These are phyloP conservation scores for Ettlia oleoabundans DNA, from an alignment of 139 green algal genomes.

Conservation along the genomic window DNA sequence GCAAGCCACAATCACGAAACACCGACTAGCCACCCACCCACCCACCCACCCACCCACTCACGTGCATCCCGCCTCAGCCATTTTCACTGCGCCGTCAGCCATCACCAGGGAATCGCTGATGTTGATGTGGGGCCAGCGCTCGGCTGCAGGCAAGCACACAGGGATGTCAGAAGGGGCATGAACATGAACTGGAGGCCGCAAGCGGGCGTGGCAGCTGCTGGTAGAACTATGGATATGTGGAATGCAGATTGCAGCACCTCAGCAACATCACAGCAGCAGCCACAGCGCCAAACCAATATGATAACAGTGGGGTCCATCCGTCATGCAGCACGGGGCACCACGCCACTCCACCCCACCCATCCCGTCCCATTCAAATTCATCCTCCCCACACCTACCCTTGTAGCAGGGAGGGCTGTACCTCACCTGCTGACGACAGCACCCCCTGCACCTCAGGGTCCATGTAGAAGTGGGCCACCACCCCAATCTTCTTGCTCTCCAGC, in stretches of 20 bases:
- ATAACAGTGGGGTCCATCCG: too few relatives aligned
- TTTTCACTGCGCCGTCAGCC: slow-evolving; percentile 84
- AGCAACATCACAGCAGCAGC: neutral
- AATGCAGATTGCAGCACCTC: neutral
- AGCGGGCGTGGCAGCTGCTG: too few relatives aligned
- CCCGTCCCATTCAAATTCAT: neutral
- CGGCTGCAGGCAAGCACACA: slow-evolving; percentile 60
- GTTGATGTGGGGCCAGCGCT: slow-evolving; percentile 91
- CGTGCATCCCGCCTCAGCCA: slow-evolving; percentile 88
- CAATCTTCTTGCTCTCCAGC: slow-evolving; percentile 87
- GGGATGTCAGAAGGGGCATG: too few relatives aligned
- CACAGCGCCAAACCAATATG: too few relatives aligned
- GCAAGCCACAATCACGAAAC: neutral
- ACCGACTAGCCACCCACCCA: neutral
- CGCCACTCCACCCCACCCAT: neutral
- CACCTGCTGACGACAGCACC: slow-evolving; percentile 82
- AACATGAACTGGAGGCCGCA: too few relatives aligned
- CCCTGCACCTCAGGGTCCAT: slow-evolving; percentile 99
- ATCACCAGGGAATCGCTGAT: slow-evolving; percentile 97
- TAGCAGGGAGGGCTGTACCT: too few relatives aligned
- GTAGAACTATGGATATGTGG: too few relatives aligned
- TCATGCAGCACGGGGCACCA: too few relatives aligned
- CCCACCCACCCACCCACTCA: neutral
- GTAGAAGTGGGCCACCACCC: slow-evolving; percentile 99
- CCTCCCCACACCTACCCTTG: too few relatives aligned